Percentiles rank a stretch among this genome's conserved stretches.
Conservation (phyloP, 1,284 basidiomycete genomes). For the Melampsora americana region DNA sequence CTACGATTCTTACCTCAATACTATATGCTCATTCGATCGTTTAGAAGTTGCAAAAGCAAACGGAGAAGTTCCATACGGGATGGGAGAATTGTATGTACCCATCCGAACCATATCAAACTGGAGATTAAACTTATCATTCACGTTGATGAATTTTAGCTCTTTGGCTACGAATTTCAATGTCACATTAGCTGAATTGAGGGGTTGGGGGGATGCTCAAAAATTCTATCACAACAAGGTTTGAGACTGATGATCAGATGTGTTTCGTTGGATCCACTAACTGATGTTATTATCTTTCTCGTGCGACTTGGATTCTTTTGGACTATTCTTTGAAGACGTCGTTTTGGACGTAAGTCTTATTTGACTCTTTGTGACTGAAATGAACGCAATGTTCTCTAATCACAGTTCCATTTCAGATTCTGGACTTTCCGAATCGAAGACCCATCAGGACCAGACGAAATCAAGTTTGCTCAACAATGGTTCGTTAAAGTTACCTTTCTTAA, state of each 20-base stretch:
- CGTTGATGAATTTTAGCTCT: conserved; percentile 62
- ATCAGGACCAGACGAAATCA: neutral
- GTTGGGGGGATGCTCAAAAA: conserved; percentile 73
- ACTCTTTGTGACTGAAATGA: neutral
- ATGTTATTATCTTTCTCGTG: neutral
- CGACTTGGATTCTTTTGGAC: neutral
- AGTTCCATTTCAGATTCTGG: conserved; percentile 59
- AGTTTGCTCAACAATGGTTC: conserved; percentile 8
- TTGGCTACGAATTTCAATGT: conserved; percentile 67
- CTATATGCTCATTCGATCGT: conserved; percentile 62
- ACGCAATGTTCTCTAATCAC: neutral
- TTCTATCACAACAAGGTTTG: conserved; percentile 63
- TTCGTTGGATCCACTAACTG: neutral
- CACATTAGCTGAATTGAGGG: conserved; percentile 56
- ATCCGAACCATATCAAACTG: neutral
- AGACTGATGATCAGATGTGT: conserved; percentile 61
- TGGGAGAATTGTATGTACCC: conserved; percentile 31
- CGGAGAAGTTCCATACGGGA: conserved; percentile 27
- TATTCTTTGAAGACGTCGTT: conserved; percentile 2
- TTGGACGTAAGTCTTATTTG: conserved; percentile 27
- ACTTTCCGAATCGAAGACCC: conserved; percentile 64
- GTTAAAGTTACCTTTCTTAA: neutral
- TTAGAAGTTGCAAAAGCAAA: conserved; percentile 1
- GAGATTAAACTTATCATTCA: neutral
- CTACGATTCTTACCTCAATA: conserved; percentile 64